Conservation (phyloP, 805 yeast species). For the Cyberlindnera euphorbiiphila region DNA sequence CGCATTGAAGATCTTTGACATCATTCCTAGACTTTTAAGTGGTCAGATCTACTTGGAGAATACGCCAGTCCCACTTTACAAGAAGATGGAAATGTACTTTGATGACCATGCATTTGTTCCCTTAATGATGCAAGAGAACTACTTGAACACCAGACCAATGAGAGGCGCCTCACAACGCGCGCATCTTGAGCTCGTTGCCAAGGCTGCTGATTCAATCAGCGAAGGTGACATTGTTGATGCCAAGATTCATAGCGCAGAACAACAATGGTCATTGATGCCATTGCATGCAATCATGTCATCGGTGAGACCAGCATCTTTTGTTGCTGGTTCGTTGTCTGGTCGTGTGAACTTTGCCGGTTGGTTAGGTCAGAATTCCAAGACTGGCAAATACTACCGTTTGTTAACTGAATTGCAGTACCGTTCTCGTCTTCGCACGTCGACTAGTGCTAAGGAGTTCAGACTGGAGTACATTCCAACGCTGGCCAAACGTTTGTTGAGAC, state of each 20-base stretch:
- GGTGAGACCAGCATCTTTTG: conserved; percentile 69
- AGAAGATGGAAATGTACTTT: conserved; percentile 83
- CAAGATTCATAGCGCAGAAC: conserved; percentile 84
- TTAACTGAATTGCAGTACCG: conserved; percentile 89
- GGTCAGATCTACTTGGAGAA: conserved; percentile 55
- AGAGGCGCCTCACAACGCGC: conserved; percentile 39
- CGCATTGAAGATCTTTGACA: conserved; percentile 90
- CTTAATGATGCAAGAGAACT: conserved; percentile 94
- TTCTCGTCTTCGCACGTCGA: conserved; percentile 72
- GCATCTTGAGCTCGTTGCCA: conserved; percentile 60
- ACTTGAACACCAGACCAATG: conserved; percentile 61
- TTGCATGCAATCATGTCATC: conserved; percentile 85
- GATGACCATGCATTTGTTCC: conserved; percentile 95
- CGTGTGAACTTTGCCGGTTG: conserved; percentile 78
- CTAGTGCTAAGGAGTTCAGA: conserved; percentile 71
- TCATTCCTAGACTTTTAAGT: conserved; percentile 62
- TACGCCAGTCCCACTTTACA: conserved; percentile 59
- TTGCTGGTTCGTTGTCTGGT: conserved; percentile 67
- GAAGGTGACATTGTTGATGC: conserved; percentile 77
- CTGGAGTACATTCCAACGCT: conserved; percentile 70
- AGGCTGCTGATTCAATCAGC: conserved; percentile 87
- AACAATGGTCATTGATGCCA: conserved; percentile 92
- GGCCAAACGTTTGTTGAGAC: conserved; percentile 51
- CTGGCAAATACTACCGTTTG: conserved; percentile 69
- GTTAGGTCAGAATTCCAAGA: conserved; percentile 88